phyloP scores from a whole-genome alignment of 2,329 filamentous ascomycete species.

The Rutstroemia sydowiana region DNA sequence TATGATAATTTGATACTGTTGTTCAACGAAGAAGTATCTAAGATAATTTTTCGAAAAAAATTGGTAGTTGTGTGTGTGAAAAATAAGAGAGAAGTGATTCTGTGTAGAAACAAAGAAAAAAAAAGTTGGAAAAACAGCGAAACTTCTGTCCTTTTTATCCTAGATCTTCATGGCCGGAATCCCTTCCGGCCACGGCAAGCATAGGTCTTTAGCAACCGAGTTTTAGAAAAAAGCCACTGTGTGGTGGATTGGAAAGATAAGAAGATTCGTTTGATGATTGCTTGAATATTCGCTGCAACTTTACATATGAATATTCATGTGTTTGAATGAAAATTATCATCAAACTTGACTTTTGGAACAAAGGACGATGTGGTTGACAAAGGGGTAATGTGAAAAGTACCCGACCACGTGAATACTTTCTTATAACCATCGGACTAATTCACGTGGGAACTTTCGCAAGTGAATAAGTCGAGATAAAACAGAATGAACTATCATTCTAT shows the following conservation, averaged over 20 bases:
- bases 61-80: slow-evolving; percentile 6
- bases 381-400: slow-evolving; percentile 6
- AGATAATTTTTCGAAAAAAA: not conserved
- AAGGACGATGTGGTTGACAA: not conserved
- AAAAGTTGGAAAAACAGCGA: slow-evolving; percentile 8
- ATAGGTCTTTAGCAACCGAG: slow-evolving; percentile 9
- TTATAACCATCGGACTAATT: not conserved
- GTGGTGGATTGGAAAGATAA: slow-evolving; percentile 20
- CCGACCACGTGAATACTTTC: slow-evolving; percentile 12
- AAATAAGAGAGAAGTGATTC: not conserved
- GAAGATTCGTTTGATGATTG: slow-evolving; percentile 12
- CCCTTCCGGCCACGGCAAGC: slow-evolving; percentile 23
- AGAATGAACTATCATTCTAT: not conserved
- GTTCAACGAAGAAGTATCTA: no score
- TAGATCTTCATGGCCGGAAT: slow-evolving; percentile 25
- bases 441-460: not conserved
- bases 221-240: slow-evolving; percentile 12
- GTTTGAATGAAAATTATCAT: no score
- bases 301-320: not conserved
- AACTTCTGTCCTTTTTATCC: slow-evolving; percentile 22
- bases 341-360: not conserved
- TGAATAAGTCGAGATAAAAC: not conserved
- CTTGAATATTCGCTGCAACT: not conserved
- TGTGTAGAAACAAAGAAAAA: slow-evolving; percentile 15
- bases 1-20: no score